Base-by-base conservation (phyloP, 768 basidiomycete genomes). In the Lepiota brunneoincarnata region DNA sequence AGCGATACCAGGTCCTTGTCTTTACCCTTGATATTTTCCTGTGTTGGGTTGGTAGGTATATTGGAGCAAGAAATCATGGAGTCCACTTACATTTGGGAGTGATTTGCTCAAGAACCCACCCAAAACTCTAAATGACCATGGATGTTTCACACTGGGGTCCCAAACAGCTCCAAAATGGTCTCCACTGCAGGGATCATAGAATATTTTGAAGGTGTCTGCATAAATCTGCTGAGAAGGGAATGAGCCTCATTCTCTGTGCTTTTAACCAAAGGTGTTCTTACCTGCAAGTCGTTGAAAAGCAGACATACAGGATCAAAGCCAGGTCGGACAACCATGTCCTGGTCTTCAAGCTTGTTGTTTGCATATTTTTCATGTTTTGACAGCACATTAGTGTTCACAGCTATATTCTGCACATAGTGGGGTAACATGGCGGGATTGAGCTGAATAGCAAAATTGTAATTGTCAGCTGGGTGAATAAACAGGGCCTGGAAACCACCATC, bases 371-470 rank as follows among this genome's bases (percentile, higher is more conserved):
- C 74, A 57, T 58, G 64, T 38, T 65, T 70, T 12, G 72, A 66
- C 67, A 87, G 79, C 1, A 79, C 64, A 1, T 68, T 67, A 1
- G 72, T 55, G 58, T 88, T 78, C 0, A 79, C 77, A 3, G 74
- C 59, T 14, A 94, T 62, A 42, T 86, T 84, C 64, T 98, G 91
- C 56, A 79, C 70, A 65, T 93, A 90, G 18, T 91, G 82, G 1
- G 92, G 83, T 2, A 93, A 69, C 2, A 77, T 67, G 12, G 73
- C 47, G 0, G 84, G 75, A 39, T 93, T 77, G 18, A 98, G 78
- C 55, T 89, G 80, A 31, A 98, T 74, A 6, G 96, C 59, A 59
- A 98, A 79, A 61, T 97, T 88, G 63, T 97, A 99, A 62, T 94
- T 89, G 2, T 82, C 74, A 2, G 82, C 80, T 0, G 94, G 90